Conservation (phyloP, 106 monocot species). For the Dendrobium catenatum region DNA sequence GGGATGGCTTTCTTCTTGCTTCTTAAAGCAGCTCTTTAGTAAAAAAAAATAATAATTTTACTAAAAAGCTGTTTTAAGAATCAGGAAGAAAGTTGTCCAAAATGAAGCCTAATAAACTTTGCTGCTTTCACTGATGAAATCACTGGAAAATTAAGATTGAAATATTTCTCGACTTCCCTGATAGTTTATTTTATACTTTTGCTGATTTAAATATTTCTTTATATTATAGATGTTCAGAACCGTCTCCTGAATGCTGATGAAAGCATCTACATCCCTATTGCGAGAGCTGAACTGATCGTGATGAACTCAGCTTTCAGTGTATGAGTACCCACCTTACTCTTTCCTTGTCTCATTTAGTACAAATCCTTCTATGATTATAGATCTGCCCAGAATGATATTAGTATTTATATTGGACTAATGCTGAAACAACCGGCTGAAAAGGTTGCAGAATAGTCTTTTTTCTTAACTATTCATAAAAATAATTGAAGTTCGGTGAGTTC, state of each 20-base stretch:
- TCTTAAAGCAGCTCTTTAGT: too few relatives aligned
- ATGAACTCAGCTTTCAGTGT: slow-evolving; percentile 78
- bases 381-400: too few relatives aligned
- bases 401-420: too few relatives aligned
- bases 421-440: too few relatives aligned
- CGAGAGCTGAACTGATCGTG: slow-evolving; percentile 62
- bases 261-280: slow-evolving; percentile 80
- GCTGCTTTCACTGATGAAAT: background rate
- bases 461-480: too few relatives aligned
- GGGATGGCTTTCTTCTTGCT: too few relatives aligned
- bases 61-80: too few relatives aligned
- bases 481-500: too few relatives aligned
- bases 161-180: background rate
- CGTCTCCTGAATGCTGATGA: slow-evolving; percentile 78
- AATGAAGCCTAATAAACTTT: background rate
- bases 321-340: slow-evolving; percentile 2
- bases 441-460: too few relatives aligned
- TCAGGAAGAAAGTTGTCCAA: too few relatives aligned
- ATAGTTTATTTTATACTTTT: background rate
- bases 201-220: background rate
- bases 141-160: background rate
- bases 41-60: too few relatives aligned
- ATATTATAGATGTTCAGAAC: slow-evolving; percentile 72
- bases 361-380: too few relatives aligned
- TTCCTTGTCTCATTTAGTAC: background rate